Evolutionary conservation across 768 basidiomycete genomes (phyloP), one percentile per base, ranked within the genome.

Genomic region (Mycena leptocephala): DNA sequence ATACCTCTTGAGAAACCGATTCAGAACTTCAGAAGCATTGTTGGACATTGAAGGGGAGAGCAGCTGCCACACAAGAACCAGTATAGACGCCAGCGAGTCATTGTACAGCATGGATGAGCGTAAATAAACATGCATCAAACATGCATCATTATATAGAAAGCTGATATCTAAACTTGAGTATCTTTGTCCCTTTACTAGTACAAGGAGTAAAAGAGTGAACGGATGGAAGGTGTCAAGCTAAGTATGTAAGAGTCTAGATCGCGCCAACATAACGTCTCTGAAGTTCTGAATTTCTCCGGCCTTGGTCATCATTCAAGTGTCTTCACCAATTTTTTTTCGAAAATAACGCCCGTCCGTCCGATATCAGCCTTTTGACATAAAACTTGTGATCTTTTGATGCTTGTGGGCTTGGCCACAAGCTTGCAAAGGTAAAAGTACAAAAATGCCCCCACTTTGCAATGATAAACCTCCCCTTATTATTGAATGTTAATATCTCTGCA

Each of bases 71-170:
- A 62, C 59, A 62, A 39, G 59, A 62, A 62, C 59, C 35, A 37
- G 59, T 62, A 56, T 56, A 16, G 55, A 56, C 30, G 55, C 53
- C 58, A 61, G 58, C 58, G n/a, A 61, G 58, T 11, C 58, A 61
- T 61, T 30, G 35, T 62, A 39, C 59, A 16, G 39, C 18, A 8
- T 62, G 59, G 59, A 62, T 39, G 59, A 62, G 35, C 28, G 32
- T 56, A 56, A 56, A 56, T 32, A 28, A 30, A 56, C 55, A 56
- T 48, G 46, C n/a, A n/a, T n/a, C n/a, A n/a, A n/a, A n/a, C n/a
- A 48, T 56, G 55, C 55, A 56, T 56, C 55, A 56, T 56, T 6
- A 56, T 56, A 2, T 32, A 56, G 46, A 39, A 39, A 39, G n/a
- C n/a, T 39, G 14, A 39, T 39, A 39, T 39, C 37, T 39, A 7